Evolutionary conservation across 441 rosid genomes (phyloP), one percentile per base, ranked within the genome.

Genomic region (Euphorbia schlechtendalii): DNA sequence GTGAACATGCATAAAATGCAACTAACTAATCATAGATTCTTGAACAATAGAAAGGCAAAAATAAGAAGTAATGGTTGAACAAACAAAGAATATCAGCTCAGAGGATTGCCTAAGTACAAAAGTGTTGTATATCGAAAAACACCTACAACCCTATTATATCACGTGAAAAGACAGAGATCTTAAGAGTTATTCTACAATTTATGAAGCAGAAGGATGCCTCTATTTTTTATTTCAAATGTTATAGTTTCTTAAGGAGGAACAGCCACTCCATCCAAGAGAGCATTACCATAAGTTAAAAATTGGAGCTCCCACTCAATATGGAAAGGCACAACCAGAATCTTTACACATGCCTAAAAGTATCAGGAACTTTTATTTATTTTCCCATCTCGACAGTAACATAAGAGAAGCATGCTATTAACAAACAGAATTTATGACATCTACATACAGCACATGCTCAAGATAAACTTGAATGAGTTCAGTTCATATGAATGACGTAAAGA

Each of bases 401-500:
- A 20, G 12, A 48, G 59, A 40, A 70, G 17, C n/a, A 25, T 32
- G 51, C 10, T 25, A 56, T 24, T 36, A 24, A 56, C 0, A 51
- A 27, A 15, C 22, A 48, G 36, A 69, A 52, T 38, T 43, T 40
- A 30, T 25, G 7, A 40, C 41, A 59, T 27, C 22, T 34, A 54
- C 41, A 55, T 48, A 67, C 27, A 40, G 57, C n/a, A 25, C 27
- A 17, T 40, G 55, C 62, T 53, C 14, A 46, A 61, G 70, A 56
- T 18, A 3, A 2, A 48, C 38, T 45, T 55, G 18, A 63, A 63
- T 18, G 30, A 45, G 59, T 65, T 60, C 56, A 24, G 27, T 48
- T 48, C 60, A 62, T 58, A 63, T 51, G 70, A 69, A 56, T 70
- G 67, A 38, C 14, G 67, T 70, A 48, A 40, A 5, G 71, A 78